phyloP scores from a whole-genome alignment of 495 filamentous ascomycete species.

The Penicillium cataractarum region DNA sequence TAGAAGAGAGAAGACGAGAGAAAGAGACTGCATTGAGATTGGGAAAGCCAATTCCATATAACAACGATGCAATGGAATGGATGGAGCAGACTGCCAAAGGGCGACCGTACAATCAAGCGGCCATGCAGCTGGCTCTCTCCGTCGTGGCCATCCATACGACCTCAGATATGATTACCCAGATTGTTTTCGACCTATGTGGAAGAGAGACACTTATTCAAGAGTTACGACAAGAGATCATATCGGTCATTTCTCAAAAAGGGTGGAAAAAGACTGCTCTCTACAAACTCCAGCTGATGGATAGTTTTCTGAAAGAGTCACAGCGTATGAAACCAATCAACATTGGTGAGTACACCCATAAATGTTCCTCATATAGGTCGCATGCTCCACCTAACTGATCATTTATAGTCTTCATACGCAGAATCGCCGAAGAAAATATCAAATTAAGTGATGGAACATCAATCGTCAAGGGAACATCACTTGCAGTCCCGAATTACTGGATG shows the following conservation, averaged over 20 bases:
- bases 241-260: slow-evolving; percentile 23
- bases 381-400: neutral
- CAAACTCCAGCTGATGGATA: slow-evolving; percentile 50
- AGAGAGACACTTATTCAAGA: slow-evolving; percentile 38
- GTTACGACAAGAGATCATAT: slow-evolving; percentile 27
- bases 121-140: slow-evolving; percentile 18
- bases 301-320: slow-evolving; percentile 36
- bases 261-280: slow-evolving; percentile 45
- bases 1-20: slow-evolving; percentile 18
- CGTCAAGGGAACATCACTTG: neutral
- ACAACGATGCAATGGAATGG: slow-evolving; percentile 20
- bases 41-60: neutral
- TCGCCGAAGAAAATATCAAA: neutral
- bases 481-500: neutral
- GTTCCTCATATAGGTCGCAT: neutral
- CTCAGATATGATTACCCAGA: slow-evolving; percentile 35
- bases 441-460: neutral
- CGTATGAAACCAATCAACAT: slow-evolving; percentile 30
- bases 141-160: slow-evolving; percentile 38
- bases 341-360: slow-evolving; percentile 19
- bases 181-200: slow-evolving; percentile 42
- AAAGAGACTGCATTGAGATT: slow-evolving; percentile 12
- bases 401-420: neutral
- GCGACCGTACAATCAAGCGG: slow-evolving; percentile 21
- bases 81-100: slow-evolving; percentile 20